These are phyloP conservation scores for Zoysia pacifica DNA, from an alignment of 176 grass and related monocot genomes.

Conservation along the genomic window DNA sequence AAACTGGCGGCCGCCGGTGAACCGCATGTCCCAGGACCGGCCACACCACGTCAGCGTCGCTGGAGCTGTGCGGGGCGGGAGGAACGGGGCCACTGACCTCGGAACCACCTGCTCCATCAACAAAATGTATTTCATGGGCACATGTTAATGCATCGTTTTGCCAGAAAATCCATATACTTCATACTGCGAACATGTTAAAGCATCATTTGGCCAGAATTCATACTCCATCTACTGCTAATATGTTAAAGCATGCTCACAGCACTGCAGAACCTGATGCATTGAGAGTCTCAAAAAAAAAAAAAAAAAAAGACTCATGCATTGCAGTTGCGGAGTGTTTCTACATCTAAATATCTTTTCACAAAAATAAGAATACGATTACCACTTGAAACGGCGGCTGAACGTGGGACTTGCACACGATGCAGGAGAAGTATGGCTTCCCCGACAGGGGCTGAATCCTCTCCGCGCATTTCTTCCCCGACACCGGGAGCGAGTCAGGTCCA, in stretches of 20 bases:
- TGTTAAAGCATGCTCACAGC: too few species aligned
- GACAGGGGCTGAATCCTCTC: conserved; percentile 11
- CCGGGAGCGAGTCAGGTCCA: background rate
- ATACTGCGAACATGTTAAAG: background rate
- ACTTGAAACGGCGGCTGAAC: conserved; percentile 37
- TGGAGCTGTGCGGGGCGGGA: conserved; percentile 16
- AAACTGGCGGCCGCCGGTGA: conserved; percentile 10
- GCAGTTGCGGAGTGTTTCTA: too few species aligned
- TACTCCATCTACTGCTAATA: background rate
- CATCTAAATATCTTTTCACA: background rate
- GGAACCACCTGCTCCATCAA: conserved; percentile 38
- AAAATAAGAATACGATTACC: conserved; percentile 11
- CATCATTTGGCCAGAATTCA: background rate
- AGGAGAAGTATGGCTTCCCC: conserved; percentile 48
- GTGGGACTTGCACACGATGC: conserved; percentile 45
- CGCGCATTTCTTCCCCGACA: background rate
- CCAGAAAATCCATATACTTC: background rate
- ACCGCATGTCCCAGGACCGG: conserved; percentile 50
- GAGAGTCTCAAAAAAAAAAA: too few species aligned
- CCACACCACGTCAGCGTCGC: conserved; percentile 10
- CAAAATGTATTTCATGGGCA: background rate
- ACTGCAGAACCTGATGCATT: too few species aligned
- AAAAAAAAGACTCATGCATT: too few species aligned
- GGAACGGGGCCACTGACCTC: conserved; percentile 23
- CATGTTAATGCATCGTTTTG: background rate